Conservation (phyloP, 257 asterid species). For the Scutellaria galericulata region DNA sequence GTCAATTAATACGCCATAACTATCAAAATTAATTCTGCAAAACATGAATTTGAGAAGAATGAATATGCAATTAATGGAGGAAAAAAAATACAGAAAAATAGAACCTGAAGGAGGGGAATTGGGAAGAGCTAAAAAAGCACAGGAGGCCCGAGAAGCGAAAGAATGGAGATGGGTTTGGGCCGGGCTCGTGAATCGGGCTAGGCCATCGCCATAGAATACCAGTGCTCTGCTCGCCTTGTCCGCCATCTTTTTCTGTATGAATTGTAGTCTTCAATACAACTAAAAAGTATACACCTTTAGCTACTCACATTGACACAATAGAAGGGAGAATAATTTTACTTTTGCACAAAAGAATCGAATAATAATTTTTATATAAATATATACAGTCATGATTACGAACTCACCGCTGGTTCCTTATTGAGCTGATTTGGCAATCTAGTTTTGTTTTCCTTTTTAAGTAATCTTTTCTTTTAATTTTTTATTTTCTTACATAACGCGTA, state of each 20-base stretch:
- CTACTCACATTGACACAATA: too few species aligned
- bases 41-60: not conserved
- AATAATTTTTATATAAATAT: too few species aligned
- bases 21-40: not conserved
- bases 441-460: too few species aligned
- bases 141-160: constrained; percentile 72
- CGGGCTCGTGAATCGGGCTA: constrained; percentile 65
- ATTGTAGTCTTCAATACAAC: not conserved
- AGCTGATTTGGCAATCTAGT: too few species aligned
- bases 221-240: constrained; percentile 86
- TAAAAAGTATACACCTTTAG: not conserved
- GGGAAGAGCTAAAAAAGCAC: constrained; percentile 81
- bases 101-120: constrained; percentile 69
- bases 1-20: not conserved
- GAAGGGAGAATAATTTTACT: too few species aligned
- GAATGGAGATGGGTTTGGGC: constrained; percentile 69
- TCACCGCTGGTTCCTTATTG: too few species aligned
- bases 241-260: constrained; percentile 48
- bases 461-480: too few species aligned
- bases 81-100: not conserved
- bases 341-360: too few species aligned
- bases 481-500: too few species aligned
- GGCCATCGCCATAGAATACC: constrained; percentile 79
- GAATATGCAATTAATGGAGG: not conserved
- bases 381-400: too few species aligned